A percentile compares a stretch with the other conserved stretches of the same genome.
Conservation (phyloP, 306 rosid genomes). For the Boehmeria nivea region DNA sequence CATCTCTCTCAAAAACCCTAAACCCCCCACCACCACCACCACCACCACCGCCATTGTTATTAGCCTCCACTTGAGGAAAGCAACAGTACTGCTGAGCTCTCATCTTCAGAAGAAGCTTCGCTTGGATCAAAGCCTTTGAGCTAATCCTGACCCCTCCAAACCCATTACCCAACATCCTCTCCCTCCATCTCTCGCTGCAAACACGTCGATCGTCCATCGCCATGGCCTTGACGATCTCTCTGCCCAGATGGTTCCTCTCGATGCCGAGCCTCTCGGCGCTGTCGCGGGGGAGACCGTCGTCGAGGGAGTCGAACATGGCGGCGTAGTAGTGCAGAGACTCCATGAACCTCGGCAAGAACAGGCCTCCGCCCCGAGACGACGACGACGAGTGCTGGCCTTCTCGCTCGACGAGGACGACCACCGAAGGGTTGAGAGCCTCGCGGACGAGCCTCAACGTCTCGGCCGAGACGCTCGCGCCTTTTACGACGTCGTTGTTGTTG, state of each 20-base stretch:
- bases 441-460: constrained; percentile 58
- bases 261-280: constrained; percentile 61
- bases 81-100: constrained; percentile 56
- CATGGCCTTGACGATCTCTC: constrained; percentile 60
- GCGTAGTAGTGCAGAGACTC: constrained; percentile 65
- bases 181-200: constrained; percentile 69
- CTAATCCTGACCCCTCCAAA: constrained; percentile 45
- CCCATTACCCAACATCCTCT: constrained; percentile 59
- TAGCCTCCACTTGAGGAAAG: constrained; percentile 38
- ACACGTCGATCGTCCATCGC: constrained; percentile 43
- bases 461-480: too few species aligned
- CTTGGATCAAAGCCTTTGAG: constrained; percentile 64
- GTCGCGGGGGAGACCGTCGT: constrained; percentile 61
- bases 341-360: constrained; percentile 63
- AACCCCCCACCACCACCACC: constrained; percentile 58
- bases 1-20: constrained; percentile 69
- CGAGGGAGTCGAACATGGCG: constrained; percentile 78
- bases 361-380: too few species aligned
- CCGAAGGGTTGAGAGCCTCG: constrained; percentile 50
- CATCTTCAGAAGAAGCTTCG: constrained; percentile 61
- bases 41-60: constrained; percentile 41
- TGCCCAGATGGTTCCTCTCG: constrained; percentile 68
- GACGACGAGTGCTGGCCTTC: constrained; percentile 43
- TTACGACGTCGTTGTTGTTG: too few species aligned
- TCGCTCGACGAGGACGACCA: constrained; percentile 56